Conservation (phyloP, 2,329 filamentous ascomycete genomes). For the Epicoccum sorghinum region DNA sequence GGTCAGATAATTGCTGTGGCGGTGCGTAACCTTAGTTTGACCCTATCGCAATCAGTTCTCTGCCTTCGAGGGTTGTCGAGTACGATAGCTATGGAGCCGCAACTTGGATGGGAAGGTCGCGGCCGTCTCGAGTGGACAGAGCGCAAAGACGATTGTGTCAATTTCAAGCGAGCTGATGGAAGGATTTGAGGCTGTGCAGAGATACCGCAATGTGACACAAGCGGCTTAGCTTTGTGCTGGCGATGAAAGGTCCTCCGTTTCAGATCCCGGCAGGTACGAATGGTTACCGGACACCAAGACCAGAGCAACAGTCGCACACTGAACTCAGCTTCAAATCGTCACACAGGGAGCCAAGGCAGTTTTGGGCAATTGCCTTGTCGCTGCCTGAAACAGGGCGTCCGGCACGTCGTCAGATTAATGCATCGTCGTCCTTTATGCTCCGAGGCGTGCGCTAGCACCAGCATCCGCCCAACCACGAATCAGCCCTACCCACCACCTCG, state of each 20-base stretch:
- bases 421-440: conserved; percentile 10
- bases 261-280: conserved; percentile 3
- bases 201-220: neutral
- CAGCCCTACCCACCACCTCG: conserved; percentile 42
- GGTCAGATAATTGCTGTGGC: neutral
- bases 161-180: neutral
- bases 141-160: neutral
- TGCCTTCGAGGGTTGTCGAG: no score
- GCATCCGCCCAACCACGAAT: conserved; percentile 30
- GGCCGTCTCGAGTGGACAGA: no score
- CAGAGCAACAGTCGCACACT: neutral
- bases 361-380: neutral
- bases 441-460: conserved; percentile 3
- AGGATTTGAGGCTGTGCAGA: conserved; percentile 15
- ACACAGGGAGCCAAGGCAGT: neutral
- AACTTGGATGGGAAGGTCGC: no score
- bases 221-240: conserved; percentile 2
- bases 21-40: neutral
- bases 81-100: no score
- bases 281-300: neutral
- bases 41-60: no score
- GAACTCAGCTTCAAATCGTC: neutral
- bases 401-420: neutral
- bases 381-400: conserved; percentile 8
- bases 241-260: conserved; percentile 5